Percentiles rank a stretch among this genome's conserved stretches.
Conservation (phyloP, 257 asterid genomes). For the Rhazya stricta region DNA sequence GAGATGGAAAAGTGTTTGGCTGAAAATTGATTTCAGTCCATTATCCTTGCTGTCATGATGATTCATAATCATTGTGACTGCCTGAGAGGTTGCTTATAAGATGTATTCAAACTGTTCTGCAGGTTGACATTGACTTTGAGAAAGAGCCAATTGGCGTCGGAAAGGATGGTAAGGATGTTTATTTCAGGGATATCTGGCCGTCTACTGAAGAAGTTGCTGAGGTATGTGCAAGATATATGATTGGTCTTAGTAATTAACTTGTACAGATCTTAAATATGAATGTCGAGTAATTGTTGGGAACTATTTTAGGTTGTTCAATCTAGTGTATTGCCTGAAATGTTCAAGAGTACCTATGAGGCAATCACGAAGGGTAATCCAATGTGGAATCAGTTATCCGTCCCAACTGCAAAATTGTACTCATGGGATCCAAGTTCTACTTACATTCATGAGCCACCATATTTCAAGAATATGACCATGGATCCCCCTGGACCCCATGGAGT, state of each 20-base stretch:
- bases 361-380: constrained; percentile 80
- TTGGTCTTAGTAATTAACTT: constrained; percentile 15
- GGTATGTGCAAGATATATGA: constrained; percentile 32
- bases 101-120: constrained; percentile 13
- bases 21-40: not conserved
- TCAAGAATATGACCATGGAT: constrained; percentile 82
- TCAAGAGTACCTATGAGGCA: constrained; percentile 82
- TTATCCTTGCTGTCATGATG: not conserved
- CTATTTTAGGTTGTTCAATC: constrained; percentile 70
- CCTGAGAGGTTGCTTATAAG: not conserved
- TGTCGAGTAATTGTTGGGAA: constrained; percentile 6
- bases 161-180: constrained; percentile 76
- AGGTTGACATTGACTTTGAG: constrained; percentile 92
- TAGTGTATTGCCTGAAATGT: constrained; percentile 88
- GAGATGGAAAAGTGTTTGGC: not conserved
- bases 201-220: constrained; percentile 86
- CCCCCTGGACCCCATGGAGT: constrained; percentile 93
- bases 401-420: constrained; percentile 57
- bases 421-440: constrained; percentile 88
- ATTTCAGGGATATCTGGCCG: constrained; percentile 92
- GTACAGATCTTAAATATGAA: constrained; percentile 2
- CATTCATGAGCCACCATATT: constrained; percentile 96
- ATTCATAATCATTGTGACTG: not conserved
- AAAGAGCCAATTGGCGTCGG: constrained; percentile 92
- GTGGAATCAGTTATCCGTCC: constrained; percentile 82